Conservation (phyloP, 2,329 filamentous ascomycete species). For the Myotisia sp. region DNA sequence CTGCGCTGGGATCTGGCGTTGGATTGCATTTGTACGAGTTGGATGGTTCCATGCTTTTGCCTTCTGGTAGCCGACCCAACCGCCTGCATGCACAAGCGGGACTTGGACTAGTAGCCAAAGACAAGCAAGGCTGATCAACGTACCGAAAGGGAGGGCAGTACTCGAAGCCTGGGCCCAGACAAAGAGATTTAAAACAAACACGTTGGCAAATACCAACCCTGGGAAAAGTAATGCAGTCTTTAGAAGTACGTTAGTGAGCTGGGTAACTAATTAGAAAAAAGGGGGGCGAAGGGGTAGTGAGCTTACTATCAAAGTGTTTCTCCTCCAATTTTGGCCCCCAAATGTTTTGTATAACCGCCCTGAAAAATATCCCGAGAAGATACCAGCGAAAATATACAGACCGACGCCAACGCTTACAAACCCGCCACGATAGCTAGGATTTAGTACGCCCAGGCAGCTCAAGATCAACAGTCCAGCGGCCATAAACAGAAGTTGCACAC, state of each 20-base stretch:
- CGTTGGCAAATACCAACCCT: slow-evolving; percentile 56
- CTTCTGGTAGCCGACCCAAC: slow-evolving; percentile 59
- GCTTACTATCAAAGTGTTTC: slow-evolving; percentile 54
- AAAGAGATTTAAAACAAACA: slow-evolving; percentile 74
- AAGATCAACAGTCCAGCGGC: slow-evolving; percentile 55
- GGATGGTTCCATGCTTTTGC: slow-evolving; percentile 64
- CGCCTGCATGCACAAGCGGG: slow-evolving; percentile 67
- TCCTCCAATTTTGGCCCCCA: slow-evolving; percentile 57
- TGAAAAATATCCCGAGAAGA: slow-evolving; percentile 80
- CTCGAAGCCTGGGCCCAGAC: slow-evolving; percentile 83
- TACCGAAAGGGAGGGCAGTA: slow-evolving; percentile 72
- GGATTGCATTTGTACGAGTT: slow-evolving; percentile 56
- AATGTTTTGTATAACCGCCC: slow-evolving; percentile 72
- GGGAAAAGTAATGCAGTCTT: slow-evolving; percentile 63
- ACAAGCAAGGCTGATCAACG: slow-evolving; percentile 54
- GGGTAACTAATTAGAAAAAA: slow-evolving; percentile 10
- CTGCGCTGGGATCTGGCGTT: slow-evolving; percentile 60
- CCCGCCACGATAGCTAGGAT: slow-evolving; percentile 78
- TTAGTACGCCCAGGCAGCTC: slow-evolving; percentile 62
- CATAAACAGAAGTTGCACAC: slow-evolving; percentile 78
- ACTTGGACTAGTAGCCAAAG: slow-evolving; percentile 80
- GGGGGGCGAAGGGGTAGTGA: neutral
- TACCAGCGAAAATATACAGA: slow-evolving; percentile 66
- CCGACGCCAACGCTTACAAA: slow-evolving; percentile 75
- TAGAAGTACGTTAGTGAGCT: slow-evolving; percentile 1